Conservation (phyloP, 768 basidiomycete species). For the Podaxis carcinomalis region DNA sequence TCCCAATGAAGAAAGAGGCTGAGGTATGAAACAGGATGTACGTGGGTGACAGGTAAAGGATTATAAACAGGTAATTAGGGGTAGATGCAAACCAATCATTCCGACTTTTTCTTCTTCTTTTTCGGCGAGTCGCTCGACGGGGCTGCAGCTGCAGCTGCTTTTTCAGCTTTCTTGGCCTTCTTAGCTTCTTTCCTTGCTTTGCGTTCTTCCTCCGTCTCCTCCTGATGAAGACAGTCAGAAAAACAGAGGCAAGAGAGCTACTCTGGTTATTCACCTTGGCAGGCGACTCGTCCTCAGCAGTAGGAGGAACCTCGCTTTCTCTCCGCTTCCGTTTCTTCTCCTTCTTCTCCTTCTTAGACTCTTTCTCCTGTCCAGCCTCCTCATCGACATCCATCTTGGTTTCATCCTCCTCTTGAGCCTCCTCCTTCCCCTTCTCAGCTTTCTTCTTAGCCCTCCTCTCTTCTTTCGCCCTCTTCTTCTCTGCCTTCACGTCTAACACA, state of each 20-base stretch:
- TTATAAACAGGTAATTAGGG: constrained; percentile 10
- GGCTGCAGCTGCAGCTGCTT: constrained; percentile 28
- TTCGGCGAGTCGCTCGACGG: constrained; percentile 27
- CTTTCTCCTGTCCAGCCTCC: constrained; percentile 23
- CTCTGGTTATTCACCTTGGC: constrained; percentile 31
- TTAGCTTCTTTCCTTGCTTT: constrained; percentile 76
- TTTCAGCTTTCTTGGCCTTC: constrained; percentile 59
- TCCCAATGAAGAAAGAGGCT: too few species aligned
- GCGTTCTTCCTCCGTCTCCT: constrained; percentile 79
- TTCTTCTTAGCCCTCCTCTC: constrained; percentile 69
- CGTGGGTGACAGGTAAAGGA: constrained; percentile 16
- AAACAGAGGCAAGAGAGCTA: constrained; percentile 9
- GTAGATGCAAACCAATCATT: constrained; percentile 23
- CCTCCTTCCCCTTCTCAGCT: constrained; percentile 42
- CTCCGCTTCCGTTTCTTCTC: constrained; percentile 43
- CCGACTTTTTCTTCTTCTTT: constrained; percentile 58
- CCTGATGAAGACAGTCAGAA: constrained; percentile 24
- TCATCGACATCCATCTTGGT: constrained; percentile 36
- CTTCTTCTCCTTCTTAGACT: constrained; percentile 30
- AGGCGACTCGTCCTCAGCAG: constrained; percentile 31
- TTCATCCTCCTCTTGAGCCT: constrained; percentile 34
- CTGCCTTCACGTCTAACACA: constrained; percentile 80
- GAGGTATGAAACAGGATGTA: constrained; percentile 14
- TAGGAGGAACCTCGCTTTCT: constrained; percentile 28
- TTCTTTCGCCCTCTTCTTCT: constrained; percentile 80